Base-by-base conservation (phyloP, 306 rosid species). In the Gleditsia sinensis region DNA sequence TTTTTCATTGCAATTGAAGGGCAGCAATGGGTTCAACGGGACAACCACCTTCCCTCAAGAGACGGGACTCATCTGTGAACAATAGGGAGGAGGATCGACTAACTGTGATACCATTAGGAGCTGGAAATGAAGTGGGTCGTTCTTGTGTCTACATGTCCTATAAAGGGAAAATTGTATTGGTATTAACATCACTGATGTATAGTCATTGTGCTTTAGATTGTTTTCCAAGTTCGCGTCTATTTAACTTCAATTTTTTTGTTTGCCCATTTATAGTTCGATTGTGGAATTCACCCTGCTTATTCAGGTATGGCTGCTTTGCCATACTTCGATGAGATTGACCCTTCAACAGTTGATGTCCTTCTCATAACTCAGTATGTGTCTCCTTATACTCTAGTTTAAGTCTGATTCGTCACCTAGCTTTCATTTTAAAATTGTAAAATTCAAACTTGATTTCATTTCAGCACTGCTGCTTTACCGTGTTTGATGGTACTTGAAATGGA, bases 261-360 rank as follows among this genome's bases (percentile, higher is more conserved):
- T 21, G 7, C 23, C 4, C 32, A 14, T 17, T 64, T 60, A 21
- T 58, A 88, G 92, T 94, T 94, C 50, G 99, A 94, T 64, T 94
- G 99, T 75, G 99, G 99, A n/a, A 94, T 94, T 9, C 97, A 93
- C 67, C 98, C 91, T 0, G 96, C 86, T 39, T 94, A 87, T 51
- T 94, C 92, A 1, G 97, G 98, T 67, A 91, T 94, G 98, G 98
- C 98, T 43, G 97, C 97, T 45, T 84, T 94, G 77, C 98, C 98
- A 0, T 91, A 91, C 80, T 94, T 94, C 73, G 98, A 94, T 67
- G 97, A 91, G 83, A 94, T 94, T 25, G 98, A 94, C 68, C 98
- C 98, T 33, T 94, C 97, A 16, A 82, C 87, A 0, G 79, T 94
- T 5, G 98, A 94, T 30, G 95, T 94, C 8, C 96, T 94, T 57